Conservation (phyloP, 2,329 filamentous ascomycete species). For the Emericellopsis cladophorae region DNA sequence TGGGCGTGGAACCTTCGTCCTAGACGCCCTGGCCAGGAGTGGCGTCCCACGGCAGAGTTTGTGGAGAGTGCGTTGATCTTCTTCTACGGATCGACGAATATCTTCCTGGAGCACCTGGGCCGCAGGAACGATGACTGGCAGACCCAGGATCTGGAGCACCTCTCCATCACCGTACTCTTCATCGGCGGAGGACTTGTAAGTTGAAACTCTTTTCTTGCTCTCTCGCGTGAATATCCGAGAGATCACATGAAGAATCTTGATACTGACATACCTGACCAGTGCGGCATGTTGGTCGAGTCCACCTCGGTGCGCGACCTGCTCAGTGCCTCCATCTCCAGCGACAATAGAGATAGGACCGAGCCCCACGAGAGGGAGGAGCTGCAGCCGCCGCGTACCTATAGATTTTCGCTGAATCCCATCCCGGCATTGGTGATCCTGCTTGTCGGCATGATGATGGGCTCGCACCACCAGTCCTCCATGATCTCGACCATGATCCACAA, state of each 20-base stretch:
- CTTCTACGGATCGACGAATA: slow-evolving; percentile 77
- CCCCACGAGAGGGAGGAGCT: slow-evolving; percentile 35
- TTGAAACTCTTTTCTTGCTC: slow-evolving; percentile 11
- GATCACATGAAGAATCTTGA: slow-evolving; percentile 2
- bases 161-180: slow-evolving; percentile 88
- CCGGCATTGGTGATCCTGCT: slow-evolving; percentile 78
- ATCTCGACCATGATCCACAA: slow-evolving; percentile 84
- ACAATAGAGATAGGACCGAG: slow-evolving; percentile 12
- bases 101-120: slow-evolving; percentile 83
- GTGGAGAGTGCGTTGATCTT: slow-evolving; percentile 84
- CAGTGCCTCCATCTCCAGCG: slow-evolving; percentile 34
- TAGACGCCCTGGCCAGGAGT: slow-evolving; percentile 37
- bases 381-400: slow-evolving; percentile 51
- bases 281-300: slow-evolving; percentile 79
- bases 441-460: slow-evolving; percentile 89
- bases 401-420: slow-evolving; percentile 74
- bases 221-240: no score
- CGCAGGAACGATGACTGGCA: slow-evolving; percentile 60
- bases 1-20: slow-evolving; percentile 94
- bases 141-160: slow-evolving; percentile 74
- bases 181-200: slow-evolving; percentile 79
- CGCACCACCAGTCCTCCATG: slow-evolving; percentile 75
- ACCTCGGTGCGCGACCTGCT: slow-evolving; percentile 53
- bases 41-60: slow-evolving; percentile 76
- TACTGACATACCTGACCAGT: slow-evolving; percentile 22